Base-by-base conservation (phyloP, 176 grass and related monocot genomes). In the Oryza rufipogon region DNA sequence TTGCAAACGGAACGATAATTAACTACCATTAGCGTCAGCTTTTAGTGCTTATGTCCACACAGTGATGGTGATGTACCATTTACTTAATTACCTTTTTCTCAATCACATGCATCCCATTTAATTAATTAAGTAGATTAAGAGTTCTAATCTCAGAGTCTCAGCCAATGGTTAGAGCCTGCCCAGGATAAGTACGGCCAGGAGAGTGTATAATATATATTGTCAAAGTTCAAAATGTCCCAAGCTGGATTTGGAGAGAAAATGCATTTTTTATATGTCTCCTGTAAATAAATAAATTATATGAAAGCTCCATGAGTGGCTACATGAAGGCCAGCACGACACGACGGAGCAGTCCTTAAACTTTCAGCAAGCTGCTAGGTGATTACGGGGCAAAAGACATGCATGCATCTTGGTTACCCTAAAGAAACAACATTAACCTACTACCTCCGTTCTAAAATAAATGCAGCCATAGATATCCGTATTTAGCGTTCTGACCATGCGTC, bases 321-420 rank as follows among this genome's bases (percentile, higher is more conserved):
- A 32, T 83, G 58, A 16, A 26, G 36, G 83, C 16, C 51, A 75
- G 85, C 68, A 73, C 28, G 72, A 73, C 76, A 73, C 28, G 39
- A 79, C 49, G 13, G 41, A n/a, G 30, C 22, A 67, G 32, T 60
- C 1, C 16, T 56, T 75, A n/a, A 32, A 61, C 68, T 86, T 68
- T 74, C 28, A 73, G 44, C 45, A 86, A 80, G 64, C 10, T 46
- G 52, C 74, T 60, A 36, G 48, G 49, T 11, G 26, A 39, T 33
- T 1, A 25, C 10, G 8, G 3, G 16, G 39, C 54, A 66, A 39
- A 36, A n/a, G 15, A 5, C 58, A 65, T 65, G 60, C 49, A 82
- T 61, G 56, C 46, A 42, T 4, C 42, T 83, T 78, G 66, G 42
- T 78, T 88, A 64, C 67, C 56, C 68, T 41, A 83, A 83, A 83